Base-by-base conservation (phyloP, 1,284 basidiomycete genomes). In the Heimioporus retisporus region DNA sequence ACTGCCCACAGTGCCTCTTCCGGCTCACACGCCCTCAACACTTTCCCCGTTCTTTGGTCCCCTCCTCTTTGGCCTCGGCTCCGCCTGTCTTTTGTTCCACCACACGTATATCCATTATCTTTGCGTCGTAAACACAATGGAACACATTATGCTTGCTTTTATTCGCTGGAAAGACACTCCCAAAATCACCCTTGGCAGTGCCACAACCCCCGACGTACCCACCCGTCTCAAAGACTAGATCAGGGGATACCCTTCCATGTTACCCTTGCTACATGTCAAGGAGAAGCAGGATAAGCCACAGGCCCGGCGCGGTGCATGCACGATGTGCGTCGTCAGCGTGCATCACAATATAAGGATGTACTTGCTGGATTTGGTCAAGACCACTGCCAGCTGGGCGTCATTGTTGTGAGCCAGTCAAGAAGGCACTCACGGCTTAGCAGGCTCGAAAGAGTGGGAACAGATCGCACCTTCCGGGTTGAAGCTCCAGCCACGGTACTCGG, bases 11-110 rank as follows among this genome's bases (percentile, higher is more conserved):
- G 92, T 69, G 87, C 88, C 21, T 88, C 83, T 18, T 96, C 94
- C 15, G 94, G 94, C 28, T 11, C 91, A 96, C 69, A 96, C 94
- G 0, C 94, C 94, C 2, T 91, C 93, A 40, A 90, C 93, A 3
- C 84, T 96, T 46, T 93, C 94, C 1, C 90, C 94, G n/a, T 86
- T 96, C n/a, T 97, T 97, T 78, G 93, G 93, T 0, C 94, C 93
- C 8, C 84, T 94, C 31, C 80, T 98, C 53, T 97, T 97, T 71
- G 94, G 94, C 51, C 85, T 96, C 64, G 90, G 87, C 18, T 82
- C 84, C 23, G 85, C 88, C 56, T 83, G 79, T 58, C 86, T 86
- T 62, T 84, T 91, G 2, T 95, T 95, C 80, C 90, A 93, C 65
- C 86, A 89, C 72, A 89, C 93, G 3, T 97, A 97, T 77, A 79